phyloP scores from a whole-genome alignment of 2,329 filamentous ascomycete genomes.

The Fusarium hainanense region DNA sequence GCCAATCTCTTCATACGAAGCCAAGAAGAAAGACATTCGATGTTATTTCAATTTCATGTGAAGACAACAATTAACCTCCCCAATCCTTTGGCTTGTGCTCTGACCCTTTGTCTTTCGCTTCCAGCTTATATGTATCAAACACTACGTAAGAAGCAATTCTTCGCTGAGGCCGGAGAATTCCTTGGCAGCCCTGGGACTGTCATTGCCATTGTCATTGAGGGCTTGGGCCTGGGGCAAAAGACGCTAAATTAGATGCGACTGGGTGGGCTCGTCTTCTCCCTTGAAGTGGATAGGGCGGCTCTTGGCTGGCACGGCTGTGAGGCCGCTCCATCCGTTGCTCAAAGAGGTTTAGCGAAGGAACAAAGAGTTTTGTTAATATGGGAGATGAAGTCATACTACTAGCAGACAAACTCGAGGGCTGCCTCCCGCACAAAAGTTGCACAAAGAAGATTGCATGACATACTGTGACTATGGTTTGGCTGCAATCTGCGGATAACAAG shows the following conservation, averaged over 20 bases:
- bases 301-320: conserved; percentile 26
- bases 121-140: not conserved
- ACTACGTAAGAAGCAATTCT: conserved; percentile 24
- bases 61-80: not conserved
- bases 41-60: conserved; percentile 3
- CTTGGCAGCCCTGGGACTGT: conserved; percentile 11
- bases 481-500: not conserved
- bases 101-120: not conserved
- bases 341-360: not conserved
- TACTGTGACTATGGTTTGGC: not conserved
- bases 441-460: not conserved
- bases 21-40: conserved; percentile 9
- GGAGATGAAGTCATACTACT: not conserved
- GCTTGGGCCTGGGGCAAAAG: not conserved
- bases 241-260: conserved; percentile 31
- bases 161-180: conserved; percentile 19
- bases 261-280: conserved; percentile 19
- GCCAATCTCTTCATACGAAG: conserved; percentile 29
- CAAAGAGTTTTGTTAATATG: not conserved
- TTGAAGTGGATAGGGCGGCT: conserved; percentile 32
- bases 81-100: not conserved
- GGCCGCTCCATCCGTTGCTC: conserved; percentile 33
- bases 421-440: not conserved
- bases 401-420: not conserved
- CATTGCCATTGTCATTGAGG: not conserved